A percentile compares a stretch with the other conserved stretches of the same genome.
phyloP scores from a whole-genome alignment of 257 asterid genomes.

The Nicotiana noctiflora region DNA sequence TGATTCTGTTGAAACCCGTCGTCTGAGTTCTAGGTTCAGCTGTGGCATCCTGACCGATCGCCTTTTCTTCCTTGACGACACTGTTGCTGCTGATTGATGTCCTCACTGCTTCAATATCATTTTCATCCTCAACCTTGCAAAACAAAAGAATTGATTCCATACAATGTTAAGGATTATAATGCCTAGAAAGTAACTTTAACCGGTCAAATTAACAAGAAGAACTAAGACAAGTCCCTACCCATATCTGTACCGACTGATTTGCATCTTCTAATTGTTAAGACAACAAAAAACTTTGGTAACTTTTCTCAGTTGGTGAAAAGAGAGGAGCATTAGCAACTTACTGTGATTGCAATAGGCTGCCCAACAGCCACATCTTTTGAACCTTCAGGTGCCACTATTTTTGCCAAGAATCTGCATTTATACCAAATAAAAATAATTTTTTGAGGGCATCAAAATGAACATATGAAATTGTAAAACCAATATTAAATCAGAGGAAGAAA shows the following conservation, averaged over 20 bases:
- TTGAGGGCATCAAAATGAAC: not conserved
- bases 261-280: not conserved
- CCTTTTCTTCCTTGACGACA: constrained; percentile 43
- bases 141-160: constrained; percentile 23
- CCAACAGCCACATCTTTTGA: constrained; percentile 94
- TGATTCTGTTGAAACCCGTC: constrained; percentile 52
- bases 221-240: not conserved
- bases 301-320: not conserved
- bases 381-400: constrained; percentile 88
- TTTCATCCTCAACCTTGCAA: constrained; percentile 87
- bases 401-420: constrained; percentile 73
- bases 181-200: not conserved
- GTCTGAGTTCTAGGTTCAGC: constrained; percentile 34
- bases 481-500: not conserved
- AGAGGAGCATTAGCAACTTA: constrained; percentile 29
- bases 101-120: constrained; percentile 69
- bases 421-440: not conserved
- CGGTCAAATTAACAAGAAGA: not conserved
- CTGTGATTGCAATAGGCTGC: constrained; percentile 87
- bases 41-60: constrained; percentile 29
- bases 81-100: constrained; percentile 38
- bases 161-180: not conserved
- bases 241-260: not conserved
- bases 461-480: not conserved
- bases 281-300: not conserved